Base-by-base conservation (phyloP, 1,284 basidiomycete species). In the Golubevia pallescens region DNA sequence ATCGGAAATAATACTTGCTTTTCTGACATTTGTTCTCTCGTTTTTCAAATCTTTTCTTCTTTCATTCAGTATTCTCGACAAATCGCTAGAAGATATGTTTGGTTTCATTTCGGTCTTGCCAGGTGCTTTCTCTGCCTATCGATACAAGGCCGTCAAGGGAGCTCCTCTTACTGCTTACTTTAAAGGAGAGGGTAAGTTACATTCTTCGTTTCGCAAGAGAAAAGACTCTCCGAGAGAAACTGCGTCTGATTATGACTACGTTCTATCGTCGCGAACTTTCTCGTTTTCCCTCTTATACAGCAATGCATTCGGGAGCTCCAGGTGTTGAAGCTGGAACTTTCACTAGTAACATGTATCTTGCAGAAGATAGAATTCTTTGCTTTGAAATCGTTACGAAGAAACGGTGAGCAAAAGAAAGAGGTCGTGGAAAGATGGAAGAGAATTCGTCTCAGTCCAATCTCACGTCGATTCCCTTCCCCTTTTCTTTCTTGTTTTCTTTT, bases 81-180 rank as follows among this genome's bases (percentile, higher is more conserved):
- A 48, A 16, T 48, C 42, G 8, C 42, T 48, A 16, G 42, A 48
- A 48, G 42, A 48, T 38, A n/a, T 95, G 69, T 94, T 94, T 77
- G 94, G 94, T 28, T 93, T 94, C 86, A 95, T 96, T 80, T 92
- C 92, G 68, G 94, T 97, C 60, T 87, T 88, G 20, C 88, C 86
- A n/a, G 94, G 94, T 84, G 94, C 94, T 6, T 96, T 96, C 88
- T 93, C 92, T 72, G 94, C 94, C 10, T 96, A 95, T 86, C 90
- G 93, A 53, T 95, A 94, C 88, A 91, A 89, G 71, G 93, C 93
- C 1, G 89, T 96, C 20, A 88, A 88, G 70, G 94, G 94, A 75
- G 92, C 91, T 8, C 94, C 94, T 0, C 90, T 95, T n/a, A 91
- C 91, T 1, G 92, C 91, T 0, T 96, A 95, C 87, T 95, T 95